Evolutionary conservation across 805 yeast genomes (phyloP).

Genomic region (Lachancea cidri): DNA sequence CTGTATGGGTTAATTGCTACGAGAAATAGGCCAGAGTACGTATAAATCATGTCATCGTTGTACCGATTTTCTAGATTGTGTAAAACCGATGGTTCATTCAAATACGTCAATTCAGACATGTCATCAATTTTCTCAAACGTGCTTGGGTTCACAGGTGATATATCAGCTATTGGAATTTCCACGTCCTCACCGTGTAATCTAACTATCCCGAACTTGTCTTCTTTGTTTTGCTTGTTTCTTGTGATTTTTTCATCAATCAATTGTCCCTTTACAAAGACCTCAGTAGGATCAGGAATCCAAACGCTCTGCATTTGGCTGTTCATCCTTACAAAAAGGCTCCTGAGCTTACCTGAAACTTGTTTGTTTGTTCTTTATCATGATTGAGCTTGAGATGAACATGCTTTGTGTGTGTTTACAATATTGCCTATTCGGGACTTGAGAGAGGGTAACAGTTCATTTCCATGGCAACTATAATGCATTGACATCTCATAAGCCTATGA

Average conservation of each 20-base stretch:
- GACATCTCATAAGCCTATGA: too few species aligned
- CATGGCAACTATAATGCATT: not conserved
- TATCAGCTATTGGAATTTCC: slow-evolving; percentile 32
- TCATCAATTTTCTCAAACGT: slow-evolving; percentile 88
- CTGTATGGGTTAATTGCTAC: slow-evolving; percentile 95
- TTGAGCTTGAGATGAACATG: not conserved
- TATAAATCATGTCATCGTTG: slow-evolving; percentile 72
- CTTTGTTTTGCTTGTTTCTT: slow-evolving; percentile 19
- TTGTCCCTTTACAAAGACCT: slow-evolving; percentile 27
- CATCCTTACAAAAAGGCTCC: not conserved
- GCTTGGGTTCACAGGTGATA: slow-evolving; percentile 65
- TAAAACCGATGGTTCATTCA: slow-evolving; percentile 94
- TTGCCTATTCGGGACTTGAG: not conserved
- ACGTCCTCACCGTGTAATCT: slow-evolving; percentile 14
- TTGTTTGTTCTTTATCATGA: not conserved
- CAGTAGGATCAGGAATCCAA: slow-evolving; percentile 31
- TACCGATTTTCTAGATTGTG: slow-evolving; percentile 77
- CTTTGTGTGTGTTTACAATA: not conserved
- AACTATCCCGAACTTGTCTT: slow-evolving; percentile 18
- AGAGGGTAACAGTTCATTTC: not conserved
- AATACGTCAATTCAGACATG: slow-evolving; percentile 90
- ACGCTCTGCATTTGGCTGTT: slow-evolving; percentile 11
- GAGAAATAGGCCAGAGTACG: slow-evolving; percentile 90
- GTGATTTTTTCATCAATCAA: slow-evolving; percentile 15
- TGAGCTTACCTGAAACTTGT: not conserved